phyloP scores from a whole-genome alignment of 2,329 filamentous ascomycete genomes.

The Sphaceloma murrayae region DNA sequence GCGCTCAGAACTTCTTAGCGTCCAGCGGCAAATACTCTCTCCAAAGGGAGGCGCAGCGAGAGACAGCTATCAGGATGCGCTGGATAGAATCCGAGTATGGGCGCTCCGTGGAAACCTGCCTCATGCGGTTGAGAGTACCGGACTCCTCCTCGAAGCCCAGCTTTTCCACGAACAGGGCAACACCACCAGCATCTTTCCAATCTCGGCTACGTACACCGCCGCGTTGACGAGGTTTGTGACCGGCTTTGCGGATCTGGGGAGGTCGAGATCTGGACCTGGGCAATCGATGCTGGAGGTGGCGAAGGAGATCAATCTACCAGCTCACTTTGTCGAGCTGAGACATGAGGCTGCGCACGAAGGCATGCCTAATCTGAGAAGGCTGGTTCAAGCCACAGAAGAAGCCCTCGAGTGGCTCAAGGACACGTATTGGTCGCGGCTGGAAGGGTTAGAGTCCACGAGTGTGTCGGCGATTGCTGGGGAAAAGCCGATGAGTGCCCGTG shows the following conservation, averaged over 20 bases:
- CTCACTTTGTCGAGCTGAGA: slow-evolving; percentile 76
- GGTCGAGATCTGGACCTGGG: slow-evolving; percentile 47
- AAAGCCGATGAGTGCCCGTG: no score
- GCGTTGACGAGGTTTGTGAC: slow-evolving; percentile 66
- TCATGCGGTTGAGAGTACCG: slow-evolving; percentile 70
- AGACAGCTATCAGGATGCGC: not conserved
- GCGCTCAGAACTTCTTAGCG: slow-evolving; percentile 53
- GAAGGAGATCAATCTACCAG: slow-evolving; percentile 57
- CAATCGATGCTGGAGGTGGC: slow-evolving; percentile 61
- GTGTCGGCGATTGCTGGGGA: no score
- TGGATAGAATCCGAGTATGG: slow-evolving; percentile 36
- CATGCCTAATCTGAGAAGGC: slow-evolving; percentile 62
- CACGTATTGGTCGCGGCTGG: slow-evolving; percentile 65
- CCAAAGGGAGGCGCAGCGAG: no score
- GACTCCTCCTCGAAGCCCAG: slow-evolving; percentile 59
- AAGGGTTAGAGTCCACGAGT: slow-evolving; percentile 20
- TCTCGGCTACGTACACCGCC: slow-evolving; percentile 60
- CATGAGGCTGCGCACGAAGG: slow-evolving; percentile 89
- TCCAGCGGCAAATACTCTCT: slow-evolving; percentile 40
- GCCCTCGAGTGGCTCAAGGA: slow-evolving; percentile 80
- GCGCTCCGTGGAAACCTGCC: slow-evolving; percentile 65
- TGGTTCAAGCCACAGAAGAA: slow-evolving; percentile 59
- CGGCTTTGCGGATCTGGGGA: slow-evolving; percentile 64
- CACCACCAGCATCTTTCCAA: slow-evolving; percentile 37
- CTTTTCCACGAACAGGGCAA: slow-evolving; percentile 49